A percentile compares a stretch with the other conserved stretches of the same genome.
Conservation (phyloP, 305 asterid species). For the Andrographis paniculata region DNA sequence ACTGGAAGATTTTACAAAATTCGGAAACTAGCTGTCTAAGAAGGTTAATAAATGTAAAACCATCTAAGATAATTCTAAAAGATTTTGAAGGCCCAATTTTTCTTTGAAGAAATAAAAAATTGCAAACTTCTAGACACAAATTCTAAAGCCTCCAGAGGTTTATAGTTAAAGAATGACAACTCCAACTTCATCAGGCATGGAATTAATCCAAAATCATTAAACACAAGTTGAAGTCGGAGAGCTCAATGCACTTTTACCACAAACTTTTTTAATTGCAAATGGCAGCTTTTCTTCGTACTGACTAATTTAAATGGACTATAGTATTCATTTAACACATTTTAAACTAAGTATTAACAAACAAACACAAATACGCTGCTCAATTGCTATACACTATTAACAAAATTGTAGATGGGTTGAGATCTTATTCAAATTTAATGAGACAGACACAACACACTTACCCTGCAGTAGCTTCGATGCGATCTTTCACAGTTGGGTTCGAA, state of each 20-base stretch:
- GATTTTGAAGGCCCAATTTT: too few relatives aligned
- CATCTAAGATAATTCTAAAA: too few relatives aligned
- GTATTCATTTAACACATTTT: too few relatives aligned
- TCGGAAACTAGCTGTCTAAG: too few relatives aligned
- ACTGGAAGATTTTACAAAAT: too few relatives aligned
- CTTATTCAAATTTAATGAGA: too few relatives aligned
- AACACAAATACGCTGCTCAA: too few relatives aligned
- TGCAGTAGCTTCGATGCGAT: slow-evolving; percentile 67
- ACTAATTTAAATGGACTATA: not conserved
- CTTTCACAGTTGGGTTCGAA: slow-evolving; percentile 46
- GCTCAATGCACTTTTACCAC: not conserved
- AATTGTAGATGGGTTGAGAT: too few relatives aligned
- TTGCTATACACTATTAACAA: too few relatives aligned
- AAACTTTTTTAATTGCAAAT: not conserved
- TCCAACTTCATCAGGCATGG: not conserved
- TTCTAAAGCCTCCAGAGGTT: not conserved
- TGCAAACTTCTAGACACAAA: not conserved
- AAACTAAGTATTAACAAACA: not conserved
- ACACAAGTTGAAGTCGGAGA: slow-evolving; percentile 1
- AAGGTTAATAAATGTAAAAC: too few relatives aligned
- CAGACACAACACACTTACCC: slow-evolving; percentile 44
- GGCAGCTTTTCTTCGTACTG: slow-evolving; percentile 1
- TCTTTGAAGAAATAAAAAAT: too few relatives aligned
- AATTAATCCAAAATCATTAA: not conserved
- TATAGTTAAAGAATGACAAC: not conserved